Evolutionary conservation across 306 rosid genomes (phyloP).

Genomic region (Casuarina cunninghamiana): DNA sequence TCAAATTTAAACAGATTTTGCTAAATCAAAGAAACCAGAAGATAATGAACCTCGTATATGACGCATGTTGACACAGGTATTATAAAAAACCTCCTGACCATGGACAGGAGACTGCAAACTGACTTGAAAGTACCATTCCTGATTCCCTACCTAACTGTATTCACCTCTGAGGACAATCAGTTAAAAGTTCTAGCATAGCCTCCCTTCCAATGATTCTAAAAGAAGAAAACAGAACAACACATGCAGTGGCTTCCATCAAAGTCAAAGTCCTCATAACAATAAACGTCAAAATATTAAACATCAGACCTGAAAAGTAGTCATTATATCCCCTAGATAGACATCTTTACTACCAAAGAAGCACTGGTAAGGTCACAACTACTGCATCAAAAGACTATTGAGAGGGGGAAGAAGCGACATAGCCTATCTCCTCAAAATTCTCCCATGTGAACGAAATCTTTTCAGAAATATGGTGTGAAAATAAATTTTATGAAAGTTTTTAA

Average conservation of each 20-base stretch:
- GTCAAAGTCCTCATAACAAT: not conserved
- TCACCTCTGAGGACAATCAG: not conserved
- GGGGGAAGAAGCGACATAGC: not conserved
- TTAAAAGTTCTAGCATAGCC: not conserved
- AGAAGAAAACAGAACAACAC: not conserved
- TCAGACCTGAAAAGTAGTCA: not conserved
- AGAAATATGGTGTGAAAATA: not conserved
- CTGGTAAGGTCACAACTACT: not conserved
- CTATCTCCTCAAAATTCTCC: not conserved
- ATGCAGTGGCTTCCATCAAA: not conserved
- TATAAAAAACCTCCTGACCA: not conserved
- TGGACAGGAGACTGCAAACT: conserved; percentile 1
- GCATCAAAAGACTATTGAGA: not conserved
- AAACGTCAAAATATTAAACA: not conserved
- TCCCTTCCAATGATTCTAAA: not conserved
- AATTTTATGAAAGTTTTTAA: not conserved
- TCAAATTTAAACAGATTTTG: not conserved
- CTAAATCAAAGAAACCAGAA: not conserved
- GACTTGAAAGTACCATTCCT: not conserved
- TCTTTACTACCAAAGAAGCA: not conserved
- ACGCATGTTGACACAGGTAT: not conserved
- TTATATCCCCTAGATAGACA: not conserved
- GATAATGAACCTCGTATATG: not conserved
- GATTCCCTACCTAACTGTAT: not conserved
- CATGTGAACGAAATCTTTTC: not conserved